Conservation (phyloP, 2,329 filamentous ascomycete genomes). For the Chaetomium sp. region DNA sequence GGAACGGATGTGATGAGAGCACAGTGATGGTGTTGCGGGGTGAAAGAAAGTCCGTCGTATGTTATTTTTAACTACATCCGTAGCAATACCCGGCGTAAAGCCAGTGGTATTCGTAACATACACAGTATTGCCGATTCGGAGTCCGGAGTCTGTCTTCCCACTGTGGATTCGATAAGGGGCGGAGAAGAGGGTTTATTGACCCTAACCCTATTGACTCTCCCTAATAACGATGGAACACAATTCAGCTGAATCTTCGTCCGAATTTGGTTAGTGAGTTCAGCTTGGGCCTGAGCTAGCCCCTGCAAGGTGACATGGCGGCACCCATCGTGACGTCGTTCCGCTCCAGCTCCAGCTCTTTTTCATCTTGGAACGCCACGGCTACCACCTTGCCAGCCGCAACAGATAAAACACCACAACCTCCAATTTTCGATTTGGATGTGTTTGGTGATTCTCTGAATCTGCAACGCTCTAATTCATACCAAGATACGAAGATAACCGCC, state of each 20-base stretch:
- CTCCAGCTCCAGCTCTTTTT: background rate
- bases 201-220: background rate
- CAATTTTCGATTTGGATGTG: background rate
- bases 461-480: background rate
- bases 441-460: background rate
- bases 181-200: background rate
- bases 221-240: background rate
- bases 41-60: background rate
- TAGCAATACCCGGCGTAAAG: background rate
- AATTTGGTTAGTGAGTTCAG: background rate
- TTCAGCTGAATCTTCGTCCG: background rate
- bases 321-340: slow-evolving; percentile 19
- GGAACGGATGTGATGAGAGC: background rate
- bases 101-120: background rate
- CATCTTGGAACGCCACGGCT: background rate
- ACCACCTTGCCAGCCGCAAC: background rate
- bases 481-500: background rate
- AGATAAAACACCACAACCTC: slow-evolving; percentile 7
- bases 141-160: background rate
- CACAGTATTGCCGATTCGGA: background rate
- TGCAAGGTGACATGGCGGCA: slow-evolving; percentile 20
- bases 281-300: slow-evolving; percentile 7
- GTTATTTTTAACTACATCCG: background rate
- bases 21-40: background rate
- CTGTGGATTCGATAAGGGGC: slow-evolving; percentile 10